phyloP scores from a whole-genome alignment of 2,329 filamentous ascomycete genomes.

The Fusarium sp. region DNA sequence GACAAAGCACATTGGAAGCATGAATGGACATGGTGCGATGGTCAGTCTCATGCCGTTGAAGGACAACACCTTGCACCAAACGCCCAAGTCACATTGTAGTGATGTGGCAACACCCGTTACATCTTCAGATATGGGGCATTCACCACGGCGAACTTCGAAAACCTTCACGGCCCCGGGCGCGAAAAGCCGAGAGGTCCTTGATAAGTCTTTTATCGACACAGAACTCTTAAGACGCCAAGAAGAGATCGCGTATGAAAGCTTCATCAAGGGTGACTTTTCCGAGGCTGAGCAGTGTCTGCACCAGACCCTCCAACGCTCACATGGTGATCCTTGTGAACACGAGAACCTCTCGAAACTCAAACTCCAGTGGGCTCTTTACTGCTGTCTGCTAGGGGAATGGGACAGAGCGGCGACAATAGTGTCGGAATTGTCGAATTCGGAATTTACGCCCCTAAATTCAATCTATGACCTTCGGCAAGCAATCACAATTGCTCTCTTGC shows the following conservation, averaged over 20 bases:
- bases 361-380: constrained; percentile 3
- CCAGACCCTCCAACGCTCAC: not conserved
- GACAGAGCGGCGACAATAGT: not conserved
- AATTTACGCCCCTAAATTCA: not conserved
- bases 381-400: constrained; percentile 5
- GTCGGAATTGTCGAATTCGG: not conserved
- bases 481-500: not conserved
- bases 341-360: not conserved
- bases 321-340: not conserved
- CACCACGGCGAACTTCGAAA: not conserved
- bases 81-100: not conserved
- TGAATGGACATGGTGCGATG: not conserved
- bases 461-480: constrained; percentile 6
- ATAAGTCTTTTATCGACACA: not conserved
- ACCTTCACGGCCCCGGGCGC: not conserved
- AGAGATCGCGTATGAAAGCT: constrained; percentile 1
- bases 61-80: not conserved
- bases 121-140: not conserved
- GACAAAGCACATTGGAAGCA: not conserved
- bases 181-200: not conserved
- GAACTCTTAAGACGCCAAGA: not conserved
- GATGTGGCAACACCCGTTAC: not conserved
- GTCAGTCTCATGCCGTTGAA: not conserved
- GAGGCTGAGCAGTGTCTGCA: constrained; percentile 7
- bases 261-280: not conserved